Evolutionary conservation across 2,329 filamentous ascomycete species (phyloP), one percentile per base, ranked within the genome.

Genomic region (Aspergillus japonicus): DNA sequence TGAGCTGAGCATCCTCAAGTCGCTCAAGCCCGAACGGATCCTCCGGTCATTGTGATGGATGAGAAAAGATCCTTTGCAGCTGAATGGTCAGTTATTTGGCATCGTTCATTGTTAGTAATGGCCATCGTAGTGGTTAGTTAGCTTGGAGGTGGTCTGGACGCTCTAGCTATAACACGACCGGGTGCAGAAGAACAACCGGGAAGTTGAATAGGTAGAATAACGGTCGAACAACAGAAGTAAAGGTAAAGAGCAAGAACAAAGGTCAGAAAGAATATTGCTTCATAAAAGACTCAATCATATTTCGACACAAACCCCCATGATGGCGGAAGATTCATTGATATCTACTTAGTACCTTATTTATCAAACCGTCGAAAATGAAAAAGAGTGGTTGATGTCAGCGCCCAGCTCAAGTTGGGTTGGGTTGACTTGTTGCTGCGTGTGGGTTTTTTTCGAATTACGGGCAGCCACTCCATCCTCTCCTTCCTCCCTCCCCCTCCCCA

Each of bases 381-480:
- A 42, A 48, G 35, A 58, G 56, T 61, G 56, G 64, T 66, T 66
- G 64, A 66, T 66, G 60, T 65, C 64, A 66, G 58, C 58, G 62
- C 57, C 57, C 62, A 53, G 59, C 58, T 44, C 21, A 52, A 55
- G 42, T 55, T 51, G 48, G 60, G 56, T 54, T 50, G 58, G 39
- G 53, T 54, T 57, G 52, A 29, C 26, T 29, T 50, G 49, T 52
- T 52, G 44, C 48, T 51, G 50, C 47, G 58, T 53, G 62, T 61
- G 60, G 59, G 54, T 64, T 59, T 42, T 16, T 35, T 35, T 16
- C n/a, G 16, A 19, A 7, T 44, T 62, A 62, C 54, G 59, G 61
- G 60, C 60, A 66, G 60, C 60, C 62, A 63, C 63, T 61, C 31
- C 16, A n/a, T n/a, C 16, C 39, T 44, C n/a, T 19, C 39, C 39